Base-by-base conservation (phyloP, 306 rosid genomes). In the Dicorynia guianensis region DNA sequence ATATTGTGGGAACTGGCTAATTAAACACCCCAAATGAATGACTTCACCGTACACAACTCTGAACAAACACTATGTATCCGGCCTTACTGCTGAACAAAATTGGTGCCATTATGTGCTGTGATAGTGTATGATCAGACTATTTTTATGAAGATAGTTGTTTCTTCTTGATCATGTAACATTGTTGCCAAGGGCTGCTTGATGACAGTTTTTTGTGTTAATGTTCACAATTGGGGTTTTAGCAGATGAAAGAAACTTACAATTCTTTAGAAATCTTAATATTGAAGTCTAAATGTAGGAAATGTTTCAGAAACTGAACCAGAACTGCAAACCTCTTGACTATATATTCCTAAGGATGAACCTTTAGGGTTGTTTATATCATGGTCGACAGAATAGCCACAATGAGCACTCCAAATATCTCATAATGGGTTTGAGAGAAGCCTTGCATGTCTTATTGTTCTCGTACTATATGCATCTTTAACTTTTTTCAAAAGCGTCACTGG, bases 1-100 rank as follows among this genome's bases (percentile, higher is more conserved):
- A 52, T 77, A 46, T 34, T 63, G 36, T 53, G 68, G 66, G 33
- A 71, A 63, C 83, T 52, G 43, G 67, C 77, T 44, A 74, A 65
- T 55, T 77, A 52, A 56, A 49, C 49, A n/a, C 18, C 30, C 17
- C 14, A 30, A 59, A 68, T 53, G 55, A 75, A 44, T 62, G 60
- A 69, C 33, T 68, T 39, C 69, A 20, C 33, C 14, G 10, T 38
- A 3, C 60, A 17, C 61, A 75, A 49, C 47, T 82, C 39, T 59
- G 12, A 82, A 79, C 80, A 71, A 84, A 80, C 48, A 69, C n/a
- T 69, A 59, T 4, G 46, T 9, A 54, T 43, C 63, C 63, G 56
- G 54, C 76, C 48, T 75, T 76, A 8, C 62, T 73, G 4, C 40
- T 74, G 67, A 65, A 56, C 72, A 49, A 48, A 83, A 59, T 36